These are phyloP conservation scores for Solanum hybrid DNA, from an alignment of 305 asterid species.

Conservation along the genomic window DNA sequence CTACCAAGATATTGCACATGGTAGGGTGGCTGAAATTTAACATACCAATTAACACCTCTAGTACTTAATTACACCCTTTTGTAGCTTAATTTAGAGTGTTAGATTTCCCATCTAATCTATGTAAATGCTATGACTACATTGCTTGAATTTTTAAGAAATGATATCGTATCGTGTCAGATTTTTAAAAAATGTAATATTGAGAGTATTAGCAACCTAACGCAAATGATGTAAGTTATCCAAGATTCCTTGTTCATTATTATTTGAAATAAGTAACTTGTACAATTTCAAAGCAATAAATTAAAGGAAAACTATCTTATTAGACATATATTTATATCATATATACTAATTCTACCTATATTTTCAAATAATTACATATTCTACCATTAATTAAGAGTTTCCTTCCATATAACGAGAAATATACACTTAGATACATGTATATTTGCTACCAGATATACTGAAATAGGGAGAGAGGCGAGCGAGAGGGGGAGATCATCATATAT, in stretches of 20 bases:
- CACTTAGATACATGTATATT: neutral
- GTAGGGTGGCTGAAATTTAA: neutral
- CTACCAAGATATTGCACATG: neutral
- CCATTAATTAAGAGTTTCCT: neutral
- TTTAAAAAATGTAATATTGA: neutral
- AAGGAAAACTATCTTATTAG: neutral
- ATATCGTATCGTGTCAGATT: neutral
- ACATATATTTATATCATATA: neutral
- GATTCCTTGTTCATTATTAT: neutral
- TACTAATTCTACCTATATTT: no score
- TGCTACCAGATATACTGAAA: no score
- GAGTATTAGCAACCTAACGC: neutral
- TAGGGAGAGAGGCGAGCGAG: neutral
- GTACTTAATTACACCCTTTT: neutral
- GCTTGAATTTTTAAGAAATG: neutral
- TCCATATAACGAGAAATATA: no score
- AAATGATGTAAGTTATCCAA: neutral
- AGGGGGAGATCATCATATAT: neutral
- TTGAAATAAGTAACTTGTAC: neutral
- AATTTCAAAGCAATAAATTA: neutral
- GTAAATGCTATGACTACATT: neutral
- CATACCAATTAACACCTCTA: neutral
- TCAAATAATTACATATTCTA: no score
- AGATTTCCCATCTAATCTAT: no score
- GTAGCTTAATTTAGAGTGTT: neutral